Evolutionary conservation across 1,139 yeast species (phyloP).

Genomic region (Scheffersomyces titani): DNA sequence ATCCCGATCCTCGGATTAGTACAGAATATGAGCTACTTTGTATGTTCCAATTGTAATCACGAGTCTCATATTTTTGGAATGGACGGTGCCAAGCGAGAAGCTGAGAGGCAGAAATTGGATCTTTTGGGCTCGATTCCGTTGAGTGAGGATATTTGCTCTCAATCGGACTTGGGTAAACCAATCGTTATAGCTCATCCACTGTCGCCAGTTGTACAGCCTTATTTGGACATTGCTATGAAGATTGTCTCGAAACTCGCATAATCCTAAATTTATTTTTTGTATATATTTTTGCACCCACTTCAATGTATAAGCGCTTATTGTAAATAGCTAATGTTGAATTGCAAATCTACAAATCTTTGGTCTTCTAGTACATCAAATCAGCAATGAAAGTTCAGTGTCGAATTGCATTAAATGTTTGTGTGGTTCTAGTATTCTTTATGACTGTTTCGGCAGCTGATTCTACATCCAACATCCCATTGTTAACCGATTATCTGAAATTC

Average conservation of each 20-base stretch:
- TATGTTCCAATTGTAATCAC: constrained; percentile 76
- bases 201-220: constrained; percentile 35
- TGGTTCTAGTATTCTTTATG: not conserved
- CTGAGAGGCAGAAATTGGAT: constrained; percentile 49
- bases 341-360: not conserved
- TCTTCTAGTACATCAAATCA: not conserved
- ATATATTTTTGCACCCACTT: not conserved
- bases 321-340: not conserved
- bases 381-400: not conserved
- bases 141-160: constrained; percentile 58
- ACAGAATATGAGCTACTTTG: constrained; percentile 78
- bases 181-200: constrained; percentile 52
- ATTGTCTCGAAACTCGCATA: constrained; percentile 16
- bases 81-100: constrained; percentile 64
- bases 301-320: not conserved
- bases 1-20: constrained; percentile 80
- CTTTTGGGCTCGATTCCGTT: constrained; percentile 71
- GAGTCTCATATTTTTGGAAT: constrained; percentile 75
- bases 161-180: constrained; percentile 69
- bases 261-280: not conserved
- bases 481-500: not conserved
- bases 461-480: not conserved
- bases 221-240: constrained; percentile 45
- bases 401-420: not conserved
- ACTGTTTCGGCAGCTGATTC: not conserved